Conservation (phyloP, 331 rosid genomes). For the Stylosanthes scabra region DNA sequence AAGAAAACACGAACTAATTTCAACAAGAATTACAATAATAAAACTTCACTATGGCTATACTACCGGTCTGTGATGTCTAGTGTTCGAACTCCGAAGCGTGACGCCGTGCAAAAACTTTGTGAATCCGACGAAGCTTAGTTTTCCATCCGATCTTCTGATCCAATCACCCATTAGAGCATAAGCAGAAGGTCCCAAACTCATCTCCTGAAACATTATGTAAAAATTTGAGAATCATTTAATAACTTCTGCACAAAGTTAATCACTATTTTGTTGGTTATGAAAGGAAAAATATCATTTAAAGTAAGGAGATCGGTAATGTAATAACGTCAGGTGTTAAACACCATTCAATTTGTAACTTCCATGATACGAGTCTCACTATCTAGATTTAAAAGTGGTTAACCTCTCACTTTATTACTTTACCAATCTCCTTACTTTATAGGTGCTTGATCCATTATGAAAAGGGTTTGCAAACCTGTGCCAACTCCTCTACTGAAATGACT, state of each 20-base stretch:
- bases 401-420: no score
- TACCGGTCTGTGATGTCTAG: conserved; percentile 70
- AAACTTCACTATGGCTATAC: conserved; percentile 38
- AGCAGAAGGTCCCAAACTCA: conserved; percentile 83
- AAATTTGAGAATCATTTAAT: conserved; percentile 1
- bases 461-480: conserved; percentile 78
- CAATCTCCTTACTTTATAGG: no score
- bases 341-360: no score
- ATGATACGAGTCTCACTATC: no score
- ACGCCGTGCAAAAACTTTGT: conserved; percentile 94
- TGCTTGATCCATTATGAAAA: background rate
- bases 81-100: conserved; percentile 74
- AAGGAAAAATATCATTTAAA: background rate
- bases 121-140: conserved; percentile 84
- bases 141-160: conserved; percentile 85
- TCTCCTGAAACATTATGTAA: conserved; percentile 63
- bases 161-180: conserved; percentile 74
- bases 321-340: no score
- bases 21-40: conserved; percentile 34
- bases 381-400: no score
- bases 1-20: conserved; percentile 47
- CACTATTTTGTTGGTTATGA: background rate
- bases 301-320: no score
- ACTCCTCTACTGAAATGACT: conserved; percentile 81
- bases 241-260: background rate